Conservation (phyloP, 495 filamentous ascomycete species). For the Neohortaea acidophila region DNA sequence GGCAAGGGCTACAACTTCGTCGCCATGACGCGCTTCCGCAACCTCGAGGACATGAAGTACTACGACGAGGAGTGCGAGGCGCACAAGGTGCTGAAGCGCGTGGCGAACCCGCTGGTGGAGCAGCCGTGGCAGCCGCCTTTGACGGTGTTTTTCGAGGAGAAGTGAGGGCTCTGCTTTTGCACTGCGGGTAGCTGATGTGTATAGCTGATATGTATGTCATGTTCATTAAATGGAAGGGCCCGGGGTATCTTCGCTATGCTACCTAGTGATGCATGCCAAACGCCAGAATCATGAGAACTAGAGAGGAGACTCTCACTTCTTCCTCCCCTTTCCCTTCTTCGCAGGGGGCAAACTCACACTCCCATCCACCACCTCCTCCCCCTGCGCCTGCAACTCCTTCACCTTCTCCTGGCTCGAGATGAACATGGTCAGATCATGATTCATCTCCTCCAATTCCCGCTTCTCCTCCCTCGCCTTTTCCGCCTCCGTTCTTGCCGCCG, state of each 20-base stretch:
- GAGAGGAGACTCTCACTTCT: constrained; percentile 16
- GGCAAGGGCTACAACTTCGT: constrained; percentile 50
- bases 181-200: not conserved
- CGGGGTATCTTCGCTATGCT: constrained; percentile 11
- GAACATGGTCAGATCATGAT: constrained; percentile 81
- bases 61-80: constrained; percentile 51
- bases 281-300: not conserved
- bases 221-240: not conserved
- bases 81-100: constrained; percentile 43
- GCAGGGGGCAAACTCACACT: constrained; percentile 38
- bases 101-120: constrained; percentile 21
- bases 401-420: constrained; percentile 73
- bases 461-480: constrained; percentile 43
- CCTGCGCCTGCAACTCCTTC: constrained; percentile 42
- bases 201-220: not conserved
- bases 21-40: constrained; percentile 43
- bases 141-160: constrained; percentile 15
- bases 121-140: no score
- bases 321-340: constrained; percentile 35
- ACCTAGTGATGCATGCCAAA: not conserved
- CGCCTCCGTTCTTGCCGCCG: constrained; percentile 26
- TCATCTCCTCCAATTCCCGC: constrained; percentile 59
- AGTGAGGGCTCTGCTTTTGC: not conserved
- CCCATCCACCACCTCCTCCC: constrained; percentile 39
- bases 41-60: constrained; percentile 51